Evolutionary conservation across 2,329 filamentous ascomycete species (phyloP).

Genomic region (Hymenoscyphus repandus): DNA sequence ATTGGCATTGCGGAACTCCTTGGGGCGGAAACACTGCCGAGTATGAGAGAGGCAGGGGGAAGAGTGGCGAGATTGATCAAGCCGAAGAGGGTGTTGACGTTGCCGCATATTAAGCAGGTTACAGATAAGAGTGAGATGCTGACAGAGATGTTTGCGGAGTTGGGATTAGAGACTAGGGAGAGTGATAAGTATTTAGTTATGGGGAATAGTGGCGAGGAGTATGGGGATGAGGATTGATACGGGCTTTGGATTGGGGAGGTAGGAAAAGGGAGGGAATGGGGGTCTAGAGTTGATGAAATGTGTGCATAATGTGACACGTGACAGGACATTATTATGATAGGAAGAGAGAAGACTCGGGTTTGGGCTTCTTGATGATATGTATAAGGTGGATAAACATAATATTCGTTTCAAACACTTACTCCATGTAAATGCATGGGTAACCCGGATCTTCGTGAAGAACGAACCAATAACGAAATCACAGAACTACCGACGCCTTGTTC

Average conservation of each 20-base stretch:
- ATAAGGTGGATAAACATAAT: too few relatives aligned
- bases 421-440: too few relatives aligned
- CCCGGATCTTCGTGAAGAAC: too few relatives aligned
- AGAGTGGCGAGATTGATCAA: neutral
- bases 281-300: too few relatives aligned
- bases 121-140: slow-evolving; percentile 7
- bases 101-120: slow-evolving; percentile 7
- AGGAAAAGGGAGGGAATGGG: too few relatives aligned
- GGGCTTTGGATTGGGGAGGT: neutral
- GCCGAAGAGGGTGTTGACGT: neutral
- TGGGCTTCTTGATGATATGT: too few relatives aligned
- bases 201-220: slow-evolving; percentile 1
- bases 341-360: too few relatives aligned
- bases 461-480: too few relatives aligned
- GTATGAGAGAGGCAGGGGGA: neutral
- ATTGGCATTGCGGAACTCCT: slow-evolving; percentile 6
- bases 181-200: slow-evolving; percentile 4
- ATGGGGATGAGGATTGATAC: neutral
- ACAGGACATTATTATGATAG: too few relatives aligned
- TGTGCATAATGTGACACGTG: too few relatives aligned
- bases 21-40: slow-evolving; percentile 1
- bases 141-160: slow-evolving; percentile 9
- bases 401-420: too few relatives aligned
- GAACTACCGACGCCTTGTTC: too few relatives aligned
- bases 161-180: neutral